A percentile compares a stretch with the other conserved stretches of the same genome.
Evolutionary conservation across 768 basidiomycete genomes (phyloP).

Genomic region (Lactarius indigo): DNA sequence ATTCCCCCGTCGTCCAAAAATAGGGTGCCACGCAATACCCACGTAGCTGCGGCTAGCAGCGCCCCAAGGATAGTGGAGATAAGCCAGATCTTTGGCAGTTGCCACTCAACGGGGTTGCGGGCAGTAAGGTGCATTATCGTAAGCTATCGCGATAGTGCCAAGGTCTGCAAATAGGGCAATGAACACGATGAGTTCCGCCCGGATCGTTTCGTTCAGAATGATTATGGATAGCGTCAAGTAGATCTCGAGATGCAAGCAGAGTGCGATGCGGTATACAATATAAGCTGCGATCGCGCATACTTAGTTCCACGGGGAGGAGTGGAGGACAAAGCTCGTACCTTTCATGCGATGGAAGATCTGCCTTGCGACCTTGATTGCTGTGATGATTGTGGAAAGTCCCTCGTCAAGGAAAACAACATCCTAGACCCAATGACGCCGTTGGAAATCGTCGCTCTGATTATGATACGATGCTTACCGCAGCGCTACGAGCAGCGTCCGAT

Average conservation of each 20-base stretch:
- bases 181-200: conserved; percentile 45
- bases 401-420: conserved; percentile 50
- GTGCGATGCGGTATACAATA: conserved; percentile 47
- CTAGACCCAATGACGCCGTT: conserved; percentile 4
- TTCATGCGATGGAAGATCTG: conserved; percentile 51
- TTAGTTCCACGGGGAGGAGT: conserved; percentile 16
- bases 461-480: conserved; percentile 28
- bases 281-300: conserved; percentile 40
- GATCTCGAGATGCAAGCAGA: conserved; percentile 47
- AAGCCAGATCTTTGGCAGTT: conserved; percentile 47
- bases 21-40: conserved; percentile 43
- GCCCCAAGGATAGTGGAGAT: conserved; percentile 40
- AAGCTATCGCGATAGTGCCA: conserved; percentile 49
- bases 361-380: conserved; percentile 45
- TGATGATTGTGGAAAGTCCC: conserved; percentile 42
- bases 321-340: conserved; percentile 27
- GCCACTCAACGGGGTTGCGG: conserved; percentile 45
- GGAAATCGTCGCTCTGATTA: neutral
- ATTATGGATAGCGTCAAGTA: conserved; percentile 44
- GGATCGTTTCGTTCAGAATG: conserved; percentile 46
- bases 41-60: conserved; percentile 37
- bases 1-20: conserved; percentile 40
- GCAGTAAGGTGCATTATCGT: conserved; percentile 41
- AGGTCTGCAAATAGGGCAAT: conserved; percentile 44
- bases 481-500: conserved; percentile 40